Conservation (phyloP, 148 eudicot species). For the Persicaria tinctoria region DNA sequence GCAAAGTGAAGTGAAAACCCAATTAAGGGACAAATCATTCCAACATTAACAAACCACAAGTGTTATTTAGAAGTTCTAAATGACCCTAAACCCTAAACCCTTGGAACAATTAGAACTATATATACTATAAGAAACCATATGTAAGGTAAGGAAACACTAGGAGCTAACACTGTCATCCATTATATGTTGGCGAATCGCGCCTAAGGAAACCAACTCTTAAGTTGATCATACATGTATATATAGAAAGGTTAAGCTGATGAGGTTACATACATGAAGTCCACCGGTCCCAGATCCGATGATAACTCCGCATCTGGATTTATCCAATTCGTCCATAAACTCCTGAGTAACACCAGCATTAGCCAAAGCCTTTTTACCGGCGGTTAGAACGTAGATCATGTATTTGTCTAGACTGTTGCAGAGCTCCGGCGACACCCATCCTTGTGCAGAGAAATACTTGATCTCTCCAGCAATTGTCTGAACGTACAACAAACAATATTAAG, state of each 20-base stretch:
- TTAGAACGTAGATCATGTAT: slow-evolving; percentile 92
- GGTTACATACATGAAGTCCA: slow-evolving; percentile 73
- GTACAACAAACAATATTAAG: slow-evolving; percentile 4
- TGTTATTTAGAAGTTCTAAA: too few relatives aligned
- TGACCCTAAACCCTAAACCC: too few relatives aligned
- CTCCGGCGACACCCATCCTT: slow-evolving; percentile 87
- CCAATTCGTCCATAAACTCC: slow-evolving; percentile 63
- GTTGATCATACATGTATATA: not conserved
- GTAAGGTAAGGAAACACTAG: too few relatives aligned
- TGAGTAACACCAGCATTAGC: slow-evolving; percentile 79
- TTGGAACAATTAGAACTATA: too few relatives aligned
- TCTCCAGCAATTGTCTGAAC: slow-evolving; percentile 89
- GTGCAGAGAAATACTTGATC: slow-evolving; percentile 79
- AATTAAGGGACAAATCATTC: too few relatives aligned
- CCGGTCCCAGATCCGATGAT: slow-evolving; percentile 95
- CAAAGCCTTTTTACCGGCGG: slow-evolving; percentile 95
- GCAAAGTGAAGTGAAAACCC: slow-evolving; percentile 12
- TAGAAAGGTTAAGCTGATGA: too few relatives aligned
- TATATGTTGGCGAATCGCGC: too few relatives aligned
- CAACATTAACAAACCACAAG: too few relatives aligned
- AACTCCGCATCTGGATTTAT: slow-evolving; percentile 81
- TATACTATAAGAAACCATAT: too few relatives aligned
- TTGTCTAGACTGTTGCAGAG: slow-evolving; percentile 82
- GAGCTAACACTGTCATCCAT: too few relatives aligned
- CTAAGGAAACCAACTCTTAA: not conserved